These are phyloP conservation scores for Sinapis alba DNA, from an alignment of 441 rosid genomes.

Conservation along the genomic window DNA sequence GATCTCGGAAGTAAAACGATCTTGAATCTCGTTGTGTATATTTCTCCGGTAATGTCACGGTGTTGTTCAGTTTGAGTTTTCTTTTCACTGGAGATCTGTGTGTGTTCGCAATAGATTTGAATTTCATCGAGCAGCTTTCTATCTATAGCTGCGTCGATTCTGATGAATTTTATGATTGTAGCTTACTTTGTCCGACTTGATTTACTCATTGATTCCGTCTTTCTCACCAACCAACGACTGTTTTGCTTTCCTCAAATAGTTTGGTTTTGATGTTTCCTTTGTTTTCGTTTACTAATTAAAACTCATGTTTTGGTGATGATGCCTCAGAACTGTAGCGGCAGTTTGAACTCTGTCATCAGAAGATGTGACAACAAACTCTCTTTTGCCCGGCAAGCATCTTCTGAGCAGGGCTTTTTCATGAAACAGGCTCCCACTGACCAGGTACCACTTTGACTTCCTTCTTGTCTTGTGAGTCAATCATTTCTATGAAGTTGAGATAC, in stretches of 20 bases:
- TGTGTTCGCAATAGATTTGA: neutral
- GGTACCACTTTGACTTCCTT: constrained; percentile 38
- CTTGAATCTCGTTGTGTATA: neutral
- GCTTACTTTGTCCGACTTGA: neutral
- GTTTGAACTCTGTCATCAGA: constrained; percentile 52
- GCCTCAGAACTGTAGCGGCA: constrained; percentile 73
- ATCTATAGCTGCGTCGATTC: neutral
- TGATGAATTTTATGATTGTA: neutral
- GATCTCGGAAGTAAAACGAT: neutral
- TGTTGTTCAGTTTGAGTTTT: neutral
- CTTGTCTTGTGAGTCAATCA: neutral
- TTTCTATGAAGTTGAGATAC: neutral
- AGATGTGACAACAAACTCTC: constrained; percentile 62
- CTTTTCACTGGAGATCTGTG: neutral
- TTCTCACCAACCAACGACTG: neutral
- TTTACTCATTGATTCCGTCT: too few relatives aligned
- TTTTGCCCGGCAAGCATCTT: constrained; percentile 76
- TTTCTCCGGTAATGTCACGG: neutral
- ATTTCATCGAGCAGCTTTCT: neutral
- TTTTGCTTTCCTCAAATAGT: neutral
- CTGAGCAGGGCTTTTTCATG: constrained; percentile 72
- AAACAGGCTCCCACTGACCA: constrained; percentile 55
- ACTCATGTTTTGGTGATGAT: constrained; percentile 7
- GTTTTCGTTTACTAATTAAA: neutral
- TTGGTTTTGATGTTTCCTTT: neutral